These are phyloP conservation scores for Cucumis cinereus DNA, from an alignment of 306 rosid genomes.

Conservation along the genomic window DNA sequence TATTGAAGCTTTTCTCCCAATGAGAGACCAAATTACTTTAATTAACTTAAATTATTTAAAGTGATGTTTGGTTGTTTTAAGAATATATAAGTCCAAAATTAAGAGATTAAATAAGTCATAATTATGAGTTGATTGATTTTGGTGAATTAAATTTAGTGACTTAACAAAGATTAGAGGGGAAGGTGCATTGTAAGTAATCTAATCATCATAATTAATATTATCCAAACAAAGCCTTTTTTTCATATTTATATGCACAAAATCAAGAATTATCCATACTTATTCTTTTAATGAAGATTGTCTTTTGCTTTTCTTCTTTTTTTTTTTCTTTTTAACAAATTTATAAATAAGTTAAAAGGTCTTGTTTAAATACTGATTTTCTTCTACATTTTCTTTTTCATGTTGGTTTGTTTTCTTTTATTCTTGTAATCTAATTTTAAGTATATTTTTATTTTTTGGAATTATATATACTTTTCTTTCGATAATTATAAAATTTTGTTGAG, in stretches of 20 bases:
- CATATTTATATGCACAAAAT: not conserved
- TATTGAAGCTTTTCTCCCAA: not conserved
- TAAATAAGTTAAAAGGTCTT: not conserved
- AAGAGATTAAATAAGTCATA: not conserved
- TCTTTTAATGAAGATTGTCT: not conserved
- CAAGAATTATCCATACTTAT: not conserved
- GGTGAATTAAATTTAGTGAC: not conserved
- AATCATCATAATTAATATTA: not conserved
- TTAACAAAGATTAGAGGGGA: not conserved
- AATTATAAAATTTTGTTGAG: no score
- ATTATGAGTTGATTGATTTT: not conserved
- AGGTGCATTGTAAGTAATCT: not conserved
- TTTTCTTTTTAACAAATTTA: not conserved
- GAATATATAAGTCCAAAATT: not conserved
- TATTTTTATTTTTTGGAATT: no score
- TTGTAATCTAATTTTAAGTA: no score
- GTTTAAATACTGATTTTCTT: not conserved
- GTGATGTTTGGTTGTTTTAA: not conserved
- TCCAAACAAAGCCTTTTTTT: not conserved
- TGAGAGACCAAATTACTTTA: not conserved
- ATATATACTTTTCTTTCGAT: no score
- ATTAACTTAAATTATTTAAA: not conserved
- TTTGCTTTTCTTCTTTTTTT: not conserved
- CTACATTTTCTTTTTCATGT: no score
- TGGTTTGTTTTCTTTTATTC: no score